Evolutionary conservation across 345 rosid species (phyloP).

Genomic region (Eucalyptus fibrosa): DNA sequence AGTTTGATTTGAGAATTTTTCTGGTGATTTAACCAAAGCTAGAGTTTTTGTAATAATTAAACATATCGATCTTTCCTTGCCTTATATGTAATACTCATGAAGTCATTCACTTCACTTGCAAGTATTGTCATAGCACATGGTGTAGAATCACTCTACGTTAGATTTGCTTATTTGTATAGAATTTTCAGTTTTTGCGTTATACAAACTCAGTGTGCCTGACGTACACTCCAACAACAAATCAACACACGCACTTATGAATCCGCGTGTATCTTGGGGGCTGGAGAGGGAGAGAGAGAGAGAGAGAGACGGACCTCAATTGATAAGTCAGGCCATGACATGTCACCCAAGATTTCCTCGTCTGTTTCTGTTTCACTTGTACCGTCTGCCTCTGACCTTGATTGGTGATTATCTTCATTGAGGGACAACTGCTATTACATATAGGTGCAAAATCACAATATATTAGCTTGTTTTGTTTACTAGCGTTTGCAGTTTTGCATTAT

Average conservation of each 20-base stretch:
- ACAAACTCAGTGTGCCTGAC: not conserved
- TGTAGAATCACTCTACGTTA: not conserved
- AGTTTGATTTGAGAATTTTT: not conserved
- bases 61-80: not conserved
- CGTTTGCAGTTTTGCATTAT: too few relatives aligned
- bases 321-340: not conserved
- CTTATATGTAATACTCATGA: not conserved
- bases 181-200: not conserved
- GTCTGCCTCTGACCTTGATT: too few relatives aligned
- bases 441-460: not conserved
- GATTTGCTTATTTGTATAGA: not conserved
- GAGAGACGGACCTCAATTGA: not conserved
- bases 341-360: too few relatives aligned
- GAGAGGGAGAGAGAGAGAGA: too few relatives aligned
- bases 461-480: too few relatives aligned
- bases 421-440: not conserved
- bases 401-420: too few relatives aligned
- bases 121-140: not conserved
- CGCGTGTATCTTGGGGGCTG: fast-evolving
- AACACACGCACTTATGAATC: too few relatives aligned
- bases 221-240: not conserved
- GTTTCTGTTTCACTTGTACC: too few relatives aligned
- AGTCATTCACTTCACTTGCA: not conserved
- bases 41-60: not conserved
- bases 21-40: not conserved